Evolutionary conservation across 73 alveolate genomes (phyloP), one percentile per base, ranked within the genome.

Genomic region (Paramecium primaurelia): DNA sequence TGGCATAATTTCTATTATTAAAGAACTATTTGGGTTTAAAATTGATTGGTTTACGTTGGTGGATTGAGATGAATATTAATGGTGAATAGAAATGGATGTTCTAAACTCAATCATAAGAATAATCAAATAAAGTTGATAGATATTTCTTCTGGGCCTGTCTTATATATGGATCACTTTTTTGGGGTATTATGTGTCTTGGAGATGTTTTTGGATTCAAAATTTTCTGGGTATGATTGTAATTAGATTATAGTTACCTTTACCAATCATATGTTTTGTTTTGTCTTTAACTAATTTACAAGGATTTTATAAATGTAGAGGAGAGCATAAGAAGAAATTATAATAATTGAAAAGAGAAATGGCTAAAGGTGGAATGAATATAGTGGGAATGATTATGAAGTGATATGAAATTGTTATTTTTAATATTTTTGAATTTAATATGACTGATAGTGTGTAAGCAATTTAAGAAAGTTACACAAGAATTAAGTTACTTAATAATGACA

Each of bases 311-410:
- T 80, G 91, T 28, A 42, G 91, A 47, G 91, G 91, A 26, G 91
- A 40, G 6, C 75, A 80, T 20, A n/a, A 80, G 26, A 42, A 49
- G 47, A 80, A 80, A 49, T 9, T 80, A 25, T 40, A 80, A 45
- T 10, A 20, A 80, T 80, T 42, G 77, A 45, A 80, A 73, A 80
- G 47, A 18, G 91, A 80, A 45, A 80, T 80, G 91, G 91, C 91
- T 1, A 80, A 80, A 26, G 30, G 37, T 4, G 91, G 91, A 26
- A 22, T 80, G 75, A 80, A 80, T 47, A 80, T 80, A 25, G 91
- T 80, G 16, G 91, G 91, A 26, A 80, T 80, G 91, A 80, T 80
- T 22, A 80, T 80, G 91, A 80, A 80, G 34, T 54, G 69, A 54
- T 54, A 80, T 80, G 75, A 42, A 75, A 75, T 75, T 75, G 30